A percentile compares a stretch with the other conserved stretches of the same genome.
These are phyloP conservation scores for Vaccinium vitisidaea DNA, from an alignment of 148 eudicot species.

Conservation along the genomic window DNA sequence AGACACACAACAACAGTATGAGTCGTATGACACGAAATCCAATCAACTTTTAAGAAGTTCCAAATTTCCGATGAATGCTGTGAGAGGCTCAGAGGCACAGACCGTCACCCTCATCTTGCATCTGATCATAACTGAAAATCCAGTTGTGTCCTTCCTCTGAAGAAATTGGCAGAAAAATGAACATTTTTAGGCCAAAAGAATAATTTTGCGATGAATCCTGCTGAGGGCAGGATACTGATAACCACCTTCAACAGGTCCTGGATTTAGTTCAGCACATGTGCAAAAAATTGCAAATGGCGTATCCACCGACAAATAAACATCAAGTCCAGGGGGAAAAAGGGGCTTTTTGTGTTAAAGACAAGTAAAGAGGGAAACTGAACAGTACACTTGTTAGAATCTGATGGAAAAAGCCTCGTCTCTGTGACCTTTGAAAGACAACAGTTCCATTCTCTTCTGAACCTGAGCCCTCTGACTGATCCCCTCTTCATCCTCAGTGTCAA, in stretches of 20 bases:
- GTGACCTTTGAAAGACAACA: no score
- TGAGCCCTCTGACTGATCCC: no score
- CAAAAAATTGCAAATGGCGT: conserved; percentile 77
- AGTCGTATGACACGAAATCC: not conserved
- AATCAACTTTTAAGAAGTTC: not conserved
- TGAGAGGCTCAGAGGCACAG: conserved; percentile 20
- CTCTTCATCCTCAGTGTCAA: no score
- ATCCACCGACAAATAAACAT: conserved; percentile 52
- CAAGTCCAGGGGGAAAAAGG: not conserved
- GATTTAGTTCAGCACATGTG: conserved; percentile 92
- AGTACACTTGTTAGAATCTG: conserved; percentile 36
- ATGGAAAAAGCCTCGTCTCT: no score
- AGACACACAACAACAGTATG: not conserved
- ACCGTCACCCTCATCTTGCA: conserved; percentile 52
- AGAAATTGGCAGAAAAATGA: not conserved
- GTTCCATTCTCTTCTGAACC: no score
- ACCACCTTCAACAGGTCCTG: conserved; percentile 79
- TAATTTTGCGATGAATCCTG: not conserved
- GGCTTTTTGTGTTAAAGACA: not conserved
- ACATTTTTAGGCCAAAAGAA: conserved; percentile 1
- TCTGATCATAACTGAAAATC: conserved; percentile 86
- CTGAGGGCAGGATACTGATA: not conserved
- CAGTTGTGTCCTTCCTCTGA: conserved; percentile 66
- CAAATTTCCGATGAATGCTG: not conserved
- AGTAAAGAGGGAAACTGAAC: not conserved